phyloP scores from a whole-genome alignment of 2,329 filamentous ascomycete species.

The Penicillium sp. region DNA sequence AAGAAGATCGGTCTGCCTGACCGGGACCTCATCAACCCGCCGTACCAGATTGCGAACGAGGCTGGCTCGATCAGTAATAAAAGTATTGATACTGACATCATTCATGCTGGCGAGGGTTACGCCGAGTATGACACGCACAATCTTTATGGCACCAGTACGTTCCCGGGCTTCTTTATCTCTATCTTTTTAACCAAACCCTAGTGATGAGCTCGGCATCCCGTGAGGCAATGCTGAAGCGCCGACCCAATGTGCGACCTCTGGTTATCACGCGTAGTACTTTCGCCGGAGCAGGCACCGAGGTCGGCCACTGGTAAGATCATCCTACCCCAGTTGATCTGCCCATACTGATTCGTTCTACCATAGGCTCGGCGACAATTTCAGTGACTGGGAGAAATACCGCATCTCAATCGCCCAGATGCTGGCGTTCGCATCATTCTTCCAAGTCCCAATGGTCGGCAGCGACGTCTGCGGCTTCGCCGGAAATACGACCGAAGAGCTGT shows the following conservation, averaged over 20 bases:
- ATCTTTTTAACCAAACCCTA: constrained; percentile 11
- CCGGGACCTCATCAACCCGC: constrained; percentile 63
- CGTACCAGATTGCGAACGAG: constrained; percentile 65
- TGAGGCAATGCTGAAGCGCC: constrained; percentile 64
- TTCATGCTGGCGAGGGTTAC: constrained; percentile 63
- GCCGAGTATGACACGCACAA: constrained; percentile 76
- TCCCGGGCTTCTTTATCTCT: too few relatives aligned
- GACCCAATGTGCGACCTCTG: constrained; percentile 64
- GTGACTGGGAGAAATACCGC: constrained; percentile 59
- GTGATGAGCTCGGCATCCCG: constrained; percentile 69
- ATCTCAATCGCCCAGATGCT: constrained; percentile 60
- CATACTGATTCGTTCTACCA: not conserved
- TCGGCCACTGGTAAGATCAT: constrained; percentile 52
- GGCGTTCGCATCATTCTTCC: constrained; percentile 63
- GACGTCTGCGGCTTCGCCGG: constrained; percentile 76
- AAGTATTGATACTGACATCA: constrained; percentile 65
- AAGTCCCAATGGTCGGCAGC: constrained; percentile 65
- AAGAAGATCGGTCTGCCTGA: constrained; percentile 59
- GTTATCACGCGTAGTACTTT: constrained; percentile 76
- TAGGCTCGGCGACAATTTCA: constrained; percentile 61
- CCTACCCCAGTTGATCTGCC: constrained; percentile 34
- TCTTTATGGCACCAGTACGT: constrained; percentile 64
- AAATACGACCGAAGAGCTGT: constrained; percentile 66
- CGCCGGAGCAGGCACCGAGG: constrained; percentile 64
- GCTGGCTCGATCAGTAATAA: constrained; percentile 54